Evolutionary conservation across 73 alveolate genomes (phyloP), one percentile per base, ranked within the genome.

Genomic region (Paraurostyla sp.): DNA sequence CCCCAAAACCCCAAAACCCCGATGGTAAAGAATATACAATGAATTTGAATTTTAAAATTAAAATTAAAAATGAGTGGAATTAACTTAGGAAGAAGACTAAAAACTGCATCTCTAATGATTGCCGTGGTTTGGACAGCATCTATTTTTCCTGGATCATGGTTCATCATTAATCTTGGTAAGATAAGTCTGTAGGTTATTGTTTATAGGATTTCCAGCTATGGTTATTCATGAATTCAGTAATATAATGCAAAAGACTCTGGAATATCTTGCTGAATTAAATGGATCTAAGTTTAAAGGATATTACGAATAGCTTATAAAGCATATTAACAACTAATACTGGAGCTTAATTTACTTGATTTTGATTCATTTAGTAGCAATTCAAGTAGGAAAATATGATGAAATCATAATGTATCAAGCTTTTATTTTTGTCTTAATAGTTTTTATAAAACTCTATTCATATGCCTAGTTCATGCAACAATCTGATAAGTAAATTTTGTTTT

Each of bases 31-130:
- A n/a, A n/a, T n/a, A n/a, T n/a, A n/a, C n/a, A n/a, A n/a, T n/a
- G n/a, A n/a, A n/a, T n/a, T n/a, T n/a, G n/a, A n/a, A n/a, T n/a
- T n/a, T n/a, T n/a, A n/a, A n/a, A n/a, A n/a, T n/a, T n/a, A n/a
- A n/a, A n/a, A n/a, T 63, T 63, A 63, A 63, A 63, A 23, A 41
- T 69, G 62, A 36, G 45, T 33, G 87, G 87, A 50, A 48, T 75
- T 32, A 29, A 75, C 32, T 15, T 75, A 20, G 11, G 48, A 33
- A 75, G 33, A 30, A 13, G 87, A 3, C 76, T 75, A 22, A 43
- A 11, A 1, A 75, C 87, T 4, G 87, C 87, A 4, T 7, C 45
- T 6, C 7, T 75, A 11, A 23, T 75, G 25, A 43, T 75, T 3
- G 54, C 87, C 3, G 41, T 49, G 30, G 76, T 75, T 6, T 48